A percentile compares a stretch with the other conserved stretches of the same genome.
Conservation (phyloP, 768 basidiomycete species). For the Tulasnella sp. region DNA sequence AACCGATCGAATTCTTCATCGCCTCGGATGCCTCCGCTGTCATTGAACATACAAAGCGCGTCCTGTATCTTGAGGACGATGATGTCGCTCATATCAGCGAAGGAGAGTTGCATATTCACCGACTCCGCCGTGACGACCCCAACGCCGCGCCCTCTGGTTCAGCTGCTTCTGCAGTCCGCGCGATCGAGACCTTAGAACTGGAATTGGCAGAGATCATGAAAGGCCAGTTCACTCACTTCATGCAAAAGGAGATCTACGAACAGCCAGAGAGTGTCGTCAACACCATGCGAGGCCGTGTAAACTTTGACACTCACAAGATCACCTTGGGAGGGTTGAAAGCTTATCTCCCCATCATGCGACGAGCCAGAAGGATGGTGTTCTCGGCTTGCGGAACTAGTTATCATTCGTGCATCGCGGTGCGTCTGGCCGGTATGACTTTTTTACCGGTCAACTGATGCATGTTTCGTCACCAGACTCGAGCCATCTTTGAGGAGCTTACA, state of each 20-base stretch:
- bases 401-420: conserved; percentile 86
- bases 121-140: conserved; percentile 87
- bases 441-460: neutral
- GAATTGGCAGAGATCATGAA: conserved; percentile 99
- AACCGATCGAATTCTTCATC: conserved; percentile 99
- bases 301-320: conserved; percentile 90
- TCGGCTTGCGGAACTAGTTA: conserved; percentile 99
- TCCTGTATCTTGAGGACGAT: conserved; percentile 97
- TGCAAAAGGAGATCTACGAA: conserved; percentile 99
- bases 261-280: conserved; percentile 99
- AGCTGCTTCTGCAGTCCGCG: conserved; percentile 73
- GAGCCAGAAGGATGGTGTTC: conserved; percentile 93
- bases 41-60: conserved; percentile 98
- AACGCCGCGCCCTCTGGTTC: conserved; percentile 60
- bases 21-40: conserved; percentile 97
- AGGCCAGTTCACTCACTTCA: conserved; percentile 99
- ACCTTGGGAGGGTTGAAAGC: conserved; percentile 94
- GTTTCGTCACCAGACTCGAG: conserved; percentile 60
- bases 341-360: conserved; percentile 93
- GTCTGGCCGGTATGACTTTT: conserved; percentile 28
- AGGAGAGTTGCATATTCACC: conserved; percentile 98
- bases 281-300: conserved; percentile 99
- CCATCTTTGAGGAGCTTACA: conserved; percentile 98
- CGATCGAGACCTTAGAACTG: conserved; percentile 96
- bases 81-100: conserved; percentile 98